A percentile compares a stretch with the other conserved stretches of the same genome.
These are phyloP conservation scores for Ascochyta rabiei DNA, from an alignment of 2,329 filamentous ascomycete genomes.

Conservation along the genomic window DNA sequence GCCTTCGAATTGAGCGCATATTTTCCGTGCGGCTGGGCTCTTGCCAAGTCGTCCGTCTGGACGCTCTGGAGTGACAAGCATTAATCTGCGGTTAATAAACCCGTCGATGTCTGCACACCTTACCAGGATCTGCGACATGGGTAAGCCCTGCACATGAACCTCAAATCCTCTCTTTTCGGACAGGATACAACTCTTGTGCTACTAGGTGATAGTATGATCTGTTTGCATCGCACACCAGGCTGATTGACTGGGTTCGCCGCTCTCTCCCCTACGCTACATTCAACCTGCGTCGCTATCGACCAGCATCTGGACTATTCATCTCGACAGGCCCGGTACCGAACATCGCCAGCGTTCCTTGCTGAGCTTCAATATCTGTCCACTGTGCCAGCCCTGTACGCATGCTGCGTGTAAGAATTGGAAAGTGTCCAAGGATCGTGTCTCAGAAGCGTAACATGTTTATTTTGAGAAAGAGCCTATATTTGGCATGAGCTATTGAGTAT, in stretches of 20 bases:
- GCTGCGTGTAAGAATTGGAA: background rate
- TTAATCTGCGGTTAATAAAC: constrained; percentile 45
- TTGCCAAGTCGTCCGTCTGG: constrained; percentile 7
- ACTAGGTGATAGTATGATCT: background rate
- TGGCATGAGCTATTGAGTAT: background rate
- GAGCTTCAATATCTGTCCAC: background rate
- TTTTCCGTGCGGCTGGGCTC: constrained; percentile 1
- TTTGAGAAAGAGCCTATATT: background rate
- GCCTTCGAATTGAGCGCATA: constrained; percentile 16
- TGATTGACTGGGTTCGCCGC: background rate
- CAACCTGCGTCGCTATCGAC: constrained; percentile 2
- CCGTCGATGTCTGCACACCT: constrained; percentile 42
- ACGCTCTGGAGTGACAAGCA: constrained; percentile 41
- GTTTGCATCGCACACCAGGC: background rate
- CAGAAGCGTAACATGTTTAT: background rate
- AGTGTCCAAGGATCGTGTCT: background rate
- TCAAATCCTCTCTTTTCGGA: background rate
- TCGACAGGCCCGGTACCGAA: background rate
- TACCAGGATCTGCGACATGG: constrained; percentile 45
- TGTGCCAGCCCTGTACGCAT: background rate
- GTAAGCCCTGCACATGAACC: constrained; percentile 21
- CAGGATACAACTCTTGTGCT: background rate
- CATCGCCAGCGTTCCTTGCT: background rate
- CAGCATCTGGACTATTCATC: constrained; percentile 15
- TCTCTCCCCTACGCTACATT: background rate